These are phyloP conservation scores for Vitis rotundifolia DNA, from an alignment of 164 flowering plant species.

Conservation along the genomic window DNA sequence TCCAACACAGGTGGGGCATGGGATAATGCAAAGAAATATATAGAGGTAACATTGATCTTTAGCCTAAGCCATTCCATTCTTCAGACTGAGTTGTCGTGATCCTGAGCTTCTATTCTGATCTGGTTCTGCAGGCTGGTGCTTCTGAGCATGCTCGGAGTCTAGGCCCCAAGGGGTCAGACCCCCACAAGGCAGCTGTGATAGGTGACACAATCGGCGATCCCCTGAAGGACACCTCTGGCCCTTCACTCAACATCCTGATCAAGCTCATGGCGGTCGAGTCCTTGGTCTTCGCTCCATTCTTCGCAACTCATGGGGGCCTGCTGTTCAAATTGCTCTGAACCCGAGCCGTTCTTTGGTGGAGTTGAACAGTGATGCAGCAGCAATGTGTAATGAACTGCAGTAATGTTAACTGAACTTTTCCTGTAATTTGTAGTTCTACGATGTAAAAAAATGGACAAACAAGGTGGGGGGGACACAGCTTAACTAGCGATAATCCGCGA, in stretches of 20 bases:
- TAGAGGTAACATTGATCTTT: constrained; percentile 26
- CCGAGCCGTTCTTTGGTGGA: neutral
- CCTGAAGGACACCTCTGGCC: constrained; percentile 52
- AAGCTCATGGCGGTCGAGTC: constrained; percentile 60
- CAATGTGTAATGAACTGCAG: neutral
- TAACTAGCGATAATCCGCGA: neutral
- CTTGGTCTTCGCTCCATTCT: constrained; percentile 51
- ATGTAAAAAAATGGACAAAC: neutral
- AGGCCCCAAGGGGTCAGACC: constrained; percentile 52
- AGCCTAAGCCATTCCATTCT: neutral
- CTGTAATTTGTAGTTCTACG: constrained; percentile 1
- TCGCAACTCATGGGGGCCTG: constrained; percentile 48
- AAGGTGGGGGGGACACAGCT: too few relatives aligned
- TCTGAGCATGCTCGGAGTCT: constrained; percentile 36
- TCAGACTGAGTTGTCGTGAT: neutral
- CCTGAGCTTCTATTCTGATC: neutral
- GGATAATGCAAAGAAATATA: constrained; percentile 56
- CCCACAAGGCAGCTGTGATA: constrained; percentile 53
- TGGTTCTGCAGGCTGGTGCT: constrained; percentile 30
- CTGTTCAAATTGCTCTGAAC: constrained; percentile 30
- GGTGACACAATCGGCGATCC: constrained; percentile 55
- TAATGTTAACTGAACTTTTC: neutral
- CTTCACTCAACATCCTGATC: constrained; percentile 51
- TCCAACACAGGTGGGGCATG: constrained; percentile 55
- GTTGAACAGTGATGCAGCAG: too few relatives aligned